Base-by-base conservation (phyloP, 108 stramenopile species). In the Seminavis robusta region DNA sequence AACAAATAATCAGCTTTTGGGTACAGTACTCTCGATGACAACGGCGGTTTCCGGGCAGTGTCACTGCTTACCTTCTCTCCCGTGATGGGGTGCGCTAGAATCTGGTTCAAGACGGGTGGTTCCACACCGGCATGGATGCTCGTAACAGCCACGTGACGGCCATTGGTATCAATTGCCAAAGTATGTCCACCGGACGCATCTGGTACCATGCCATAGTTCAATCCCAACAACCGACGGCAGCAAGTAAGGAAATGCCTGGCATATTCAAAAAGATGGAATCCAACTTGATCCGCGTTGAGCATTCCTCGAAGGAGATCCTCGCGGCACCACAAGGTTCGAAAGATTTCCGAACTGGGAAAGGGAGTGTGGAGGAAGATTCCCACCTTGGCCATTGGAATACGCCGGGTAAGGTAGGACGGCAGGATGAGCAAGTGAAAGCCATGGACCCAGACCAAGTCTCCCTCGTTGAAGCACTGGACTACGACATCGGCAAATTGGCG, bases 181-280 rank as follows among this genome's bases (percentile, higher is more conserved):
- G 86, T 93, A 56, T 86, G 79, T 3, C 84, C 90, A 10, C 94
- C 88, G 21, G 76, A 76, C 7, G 88, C 71, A 73, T 94, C 92
- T 15, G 92, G 92, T 39, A 89, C 82, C 93, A 94, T 94, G 0
- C 92, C 86, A 63, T 95, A 97, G 61, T 79, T 87, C 40, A 98
- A 59, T 4, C 99, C 99, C 26, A 99, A 73, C 31, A 99, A 52
- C 15, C 99, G 95, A 54, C 95, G 85, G 63, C 95, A 94, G 39
- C 94, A 97, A 19, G 97, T 98, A 53, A 99, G 75, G 74, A 99
- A 99, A 59, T 99, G 99, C 25, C 99, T 70, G 5, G 98, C 99
- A 61, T 99, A 97, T 72, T 98, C 97, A 77, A 98, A 99, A 34
- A 98, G 71, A 76, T 99, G 99, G 64, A 99, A 99, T 26, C 99